phyloP scores from a whole-genome alignment of 106 monocot species.

The Chionographis japonica region DNA sequence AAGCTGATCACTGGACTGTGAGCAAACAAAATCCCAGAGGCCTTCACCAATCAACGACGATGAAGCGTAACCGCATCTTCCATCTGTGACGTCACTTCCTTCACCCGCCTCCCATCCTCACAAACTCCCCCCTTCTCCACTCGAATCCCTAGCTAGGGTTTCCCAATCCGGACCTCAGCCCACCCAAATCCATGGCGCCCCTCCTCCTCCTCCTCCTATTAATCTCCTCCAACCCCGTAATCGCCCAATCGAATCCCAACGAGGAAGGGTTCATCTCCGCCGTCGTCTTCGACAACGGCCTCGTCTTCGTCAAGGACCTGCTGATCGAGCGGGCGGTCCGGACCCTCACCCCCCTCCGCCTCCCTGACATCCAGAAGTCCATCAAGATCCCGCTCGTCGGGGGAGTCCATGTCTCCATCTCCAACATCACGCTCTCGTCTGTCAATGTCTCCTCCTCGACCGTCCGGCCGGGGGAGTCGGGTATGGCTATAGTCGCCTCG shows the following conservation, averaged over 20 bases:
- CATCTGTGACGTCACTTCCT: too few relatives aligned
- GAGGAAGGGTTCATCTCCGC: constrained; percentile 43
- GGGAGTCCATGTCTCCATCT: constrained; percentile 26
- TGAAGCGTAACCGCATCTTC: too few relatives aligned
- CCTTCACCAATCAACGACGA: too few relatives aligned
- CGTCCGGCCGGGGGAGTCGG: constrained; percentile 43
- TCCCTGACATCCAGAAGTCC: constrained; percentile 59
- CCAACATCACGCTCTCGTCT: constrained; percentile 48
- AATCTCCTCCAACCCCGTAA: constrained; percentile 12
- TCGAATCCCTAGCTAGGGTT: too few relatives aligned
- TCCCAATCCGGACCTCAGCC: not conserved
- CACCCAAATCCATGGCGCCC: constrained; percentile 1
- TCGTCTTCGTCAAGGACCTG: constrained; percentile 66
- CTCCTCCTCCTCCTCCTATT: constrained; percentile 13
- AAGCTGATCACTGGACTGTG: too few relatives aligned
- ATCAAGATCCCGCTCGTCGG: constrained; percentile 64
- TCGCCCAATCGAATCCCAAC: constrained; percentile 12
- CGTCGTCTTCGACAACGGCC: constrained; percentile 60
- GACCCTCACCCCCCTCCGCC: constrained; percentile 41
- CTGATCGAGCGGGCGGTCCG: constrained; percentile 52
- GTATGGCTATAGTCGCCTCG: constrained; percentile 50
- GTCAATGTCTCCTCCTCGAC: constrained; percentile 47
- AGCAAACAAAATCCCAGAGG: too few relatives aligned
- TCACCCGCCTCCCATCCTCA: too few relatives aligned
- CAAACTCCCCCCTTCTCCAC: too few relatives aligned